phyloP scores from a whole-genome alignment of 192 early-diverging fungal genomes.

The Globomyces pollinis-pini region DNA sequence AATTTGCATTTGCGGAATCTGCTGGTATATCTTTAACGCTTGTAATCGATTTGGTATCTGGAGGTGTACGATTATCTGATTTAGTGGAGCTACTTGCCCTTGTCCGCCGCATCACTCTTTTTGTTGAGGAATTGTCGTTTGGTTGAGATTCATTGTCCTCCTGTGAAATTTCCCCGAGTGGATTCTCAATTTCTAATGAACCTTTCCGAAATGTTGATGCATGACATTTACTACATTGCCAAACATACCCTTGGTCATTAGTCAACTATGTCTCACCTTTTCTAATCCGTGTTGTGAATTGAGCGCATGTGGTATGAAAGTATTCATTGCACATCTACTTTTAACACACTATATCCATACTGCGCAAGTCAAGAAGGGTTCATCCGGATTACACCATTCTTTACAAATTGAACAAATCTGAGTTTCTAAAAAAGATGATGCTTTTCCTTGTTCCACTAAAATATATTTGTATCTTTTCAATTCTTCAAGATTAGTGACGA shows the following conservation, averaged over 20 bases:
- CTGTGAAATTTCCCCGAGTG: too few relatives aligned
- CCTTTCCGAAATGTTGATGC: too few relatives aligned
- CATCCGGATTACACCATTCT: conserved; percentile 30
- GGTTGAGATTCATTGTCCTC: too few relatives aligned
- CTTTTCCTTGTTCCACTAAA: conserved; percentile 77
- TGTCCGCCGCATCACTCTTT: conserved; percentile 17
- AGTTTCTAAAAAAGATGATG: conserved; percentile 61
- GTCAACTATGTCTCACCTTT: too few relatives aligned
- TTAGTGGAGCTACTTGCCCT: conserved; percentile 9
- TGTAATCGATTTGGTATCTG: conserved; percentile 20
- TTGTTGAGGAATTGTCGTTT: too few relatives aligned
- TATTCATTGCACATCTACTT: conserved; percentile 49
- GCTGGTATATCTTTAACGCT: conserved; percentile 17
- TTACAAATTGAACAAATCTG: conserved; percentile 40
- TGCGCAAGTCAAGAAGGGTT: conserved; percentile 68
- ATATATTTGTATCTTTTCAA: conserved; percentile 74
- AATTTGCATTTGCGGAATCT: conserved; percentile 34
- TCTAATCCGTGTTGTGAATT: conserved; percentile 35
- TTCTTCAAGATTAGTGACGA: too few relatives aligned
- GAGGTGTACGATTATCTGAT: conserved; percentile 11
- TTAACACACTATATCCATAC: background rate
- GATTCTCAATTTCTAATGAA: too few relatives aligned
- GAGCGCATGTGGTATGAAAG: conserved; percentile 77
- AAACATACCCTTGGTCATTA: conserved; percentile 82
- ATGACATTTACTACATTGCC: conserved; percentile 76